These are phyloP conservation scores for Lactarius hengduanensis DNA, from an alignment of 768 basidiomycete genomes.

Conservation along the genomic window DNA sequence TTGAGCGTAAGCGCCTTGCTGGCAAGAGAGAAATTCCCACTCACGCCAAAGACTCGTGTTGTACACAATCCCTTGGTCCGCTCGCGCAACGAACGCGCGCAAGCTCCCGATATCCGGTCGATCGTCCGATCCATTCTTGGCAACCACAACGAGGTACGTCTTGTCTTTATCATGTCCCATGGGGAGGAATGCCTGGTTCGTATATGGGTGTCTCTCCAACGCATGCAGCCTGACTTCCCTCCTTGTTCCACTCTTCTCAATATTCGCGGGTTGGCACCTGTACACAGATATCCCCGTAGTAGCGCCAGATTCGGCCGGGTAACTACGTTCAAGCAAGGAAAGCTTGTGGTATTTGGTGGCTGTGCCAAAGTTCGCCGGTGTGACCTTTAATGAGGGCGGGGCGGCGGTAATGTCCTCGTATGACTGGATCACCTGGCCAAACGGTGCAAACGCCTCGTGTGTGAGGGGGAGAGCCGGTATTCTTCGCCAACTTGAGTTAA, in stretches of 20 bases:
- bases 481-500: slow-evolving; percentile 12
- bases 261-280: slow-evolving; percentile 62
- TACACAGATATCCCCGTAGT: slow-evolving; percentile 80
- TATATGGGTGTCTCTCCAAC: slow-evolving; percentile 88
- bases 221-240: slow-evolving; percentile 64
- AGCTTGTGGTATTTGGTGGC: slow-evolving; percentile 94
- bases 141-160: slow-evolving; percentile 83
- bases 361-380: slow-evolving; percentile 84
- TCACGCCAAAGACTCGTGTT: slow-evolving; percentile 85
- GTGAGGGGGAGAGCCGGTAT: slow-evolving; percentile 72
- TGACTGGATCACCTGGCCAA: slow-evolving; percentile 89
- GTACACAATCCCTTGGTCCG: slow-evolving; percentile 86
- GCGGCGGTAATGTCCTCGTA: slow-evolving; percentile 66
- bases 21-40: slow-evolving; percentile 37
- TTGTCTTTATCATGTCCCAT: slow-evolving; percentile 69
- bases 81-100: slow-evolving; percentile 78
- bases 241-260: slow-evolving; percentile 44
- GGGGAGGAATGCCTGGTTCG: slow-evolving; percentile 92
- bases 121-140: slow-evolving; percentile 72
- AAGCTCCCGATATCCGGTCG: slow-evolving; percentile 72
- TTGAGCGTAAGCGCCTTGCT: not conserved
- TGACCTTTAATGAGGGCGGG: slow-evolving; percentile 64
- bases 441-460: slow-evolving; percentile 81
- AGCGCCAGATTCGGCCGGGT: slow-evolving; percentile 56
- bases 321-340: slow-evolving; percentile 63